A percentile compares a stretch with the other conserved stretches of the same genome.
phyloP scores from a whole-genome alignment of 345 rosid genomes.

The Angophora floribunda region DNA sequence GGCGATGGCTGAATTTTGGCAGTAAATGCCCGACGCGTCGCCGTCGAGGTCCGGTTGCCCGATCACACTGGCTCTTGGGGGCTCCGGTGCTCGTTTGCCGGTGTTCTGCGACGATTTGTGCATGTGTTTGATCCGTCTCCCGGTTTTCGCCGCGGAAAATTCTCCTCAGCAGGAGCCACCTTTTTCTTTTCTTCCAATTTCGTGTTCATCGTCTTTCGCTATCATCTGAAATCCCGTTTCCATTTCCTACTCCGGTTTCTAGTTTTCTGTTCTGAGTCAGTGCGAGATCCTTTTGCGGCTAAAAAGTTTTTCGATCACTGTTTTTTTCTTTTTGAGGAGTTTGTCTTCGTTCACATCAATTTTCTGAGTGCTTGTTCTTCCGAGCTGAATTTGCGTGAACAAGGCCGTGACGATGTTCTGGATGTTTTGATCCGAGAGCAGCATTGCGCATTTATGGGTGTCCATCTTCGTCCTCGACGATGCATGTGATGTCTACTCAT shows the following conservation, averaged over 20 bases:
- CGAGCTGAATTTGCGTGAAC: not conserved
- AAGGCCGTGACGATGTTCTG: not conserved
- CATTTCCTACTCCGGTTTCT: not conserved
- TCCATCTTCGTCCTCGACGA: not conserved
- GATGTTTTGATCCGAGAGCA: not conserved
- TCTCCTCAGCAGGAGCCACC: not conserved
- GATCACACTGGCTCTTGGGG: not conserved
- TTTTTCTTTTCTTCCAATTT: not conserved
- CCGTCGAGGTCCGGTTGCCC: not conserved
- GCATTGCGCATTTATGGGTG: not conserved
- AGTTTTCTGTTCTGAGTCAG: not conserved
- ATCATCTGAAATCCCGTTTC: not conserved
- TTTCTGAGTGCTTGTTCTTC: not conserved
- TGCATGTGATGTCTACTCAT: not conserved
- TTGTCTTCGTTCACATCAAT: not conserved
- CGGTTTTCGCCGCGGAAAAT: not conserved
- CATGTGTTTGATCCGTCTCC: not conserved
- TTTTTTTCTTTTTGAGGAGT: not conserved
- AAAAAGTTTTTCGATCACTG: not conserved
- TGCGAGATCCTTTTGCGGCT: not conserved
- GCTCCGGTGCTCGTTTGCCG: not conserved
- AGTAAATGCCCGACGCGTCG: not conserved
- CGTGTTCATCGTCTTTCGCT: not conserved
- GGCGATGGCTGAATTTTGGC: not conserved
- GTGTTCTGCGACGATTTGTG: not conserved